Base-by-base conservation (phyloP, 805 yeast species). In the Saccharomycodes ludwigii region DNA sequence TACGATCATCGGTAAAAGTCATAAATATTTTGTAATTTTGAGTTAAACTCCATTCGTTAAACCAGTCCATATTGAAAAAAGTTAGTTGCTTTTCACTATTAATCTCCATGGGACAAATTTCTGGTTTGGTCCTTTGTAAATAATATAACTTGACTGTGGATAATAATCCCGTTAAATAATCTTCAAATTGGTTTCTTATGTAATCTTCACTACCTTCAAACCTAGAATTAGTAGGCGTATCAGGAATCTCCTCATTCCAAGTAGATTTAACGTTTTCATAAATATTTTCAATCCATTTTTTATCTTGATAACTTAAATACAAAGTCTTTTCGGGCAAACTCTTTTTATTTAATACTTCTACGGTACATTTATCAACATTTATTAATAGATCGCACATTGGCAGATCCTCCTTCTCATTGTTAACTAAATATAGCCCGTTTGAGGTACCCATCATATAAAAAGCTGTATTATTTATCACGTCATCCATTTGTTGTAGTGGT, bases 401-500 rank as follows among this genome's bases (percentile, higher is more conserved):
- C n/a, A n/a, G n/a, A n/a, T n/a, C n/a, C n/a, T n/a, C n/a, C 4
- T 65, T 68, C 1, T 58, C 47, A 35, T 72, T 72, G 39, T 76
- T 83, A 44, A 76, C 77, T 28, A 80, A 57, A 25, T 91, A 61
- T 24, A 91, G 59, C 24, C 86, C 74, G 56, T 91, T 91, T 4
- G 96, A 85, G 25, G 93, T 76, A 1, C 98, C 98, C 30, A 83
- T 68, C 48, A 82, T 58, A 42, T 73, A 91, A 48, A 74, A 73
- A 21, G 66, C 59, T 0, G 86, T 68, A 31, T 65, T 68, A 1
- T 61, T 58, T 20, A 61, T 63, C 32, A 91, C 61, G 42, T 80
- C 85, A 32, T 79, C 80, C 34, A 88, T 59, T 48, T 88, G 97
- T 52, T 88, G 98, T 34, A 91, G 59, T 0, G 97, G 94, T n/a